Evolutionary conservation across 163 green algal genomes (phyloP).

Genomic region (Chlamydomonas reinhardtii): DNA sequence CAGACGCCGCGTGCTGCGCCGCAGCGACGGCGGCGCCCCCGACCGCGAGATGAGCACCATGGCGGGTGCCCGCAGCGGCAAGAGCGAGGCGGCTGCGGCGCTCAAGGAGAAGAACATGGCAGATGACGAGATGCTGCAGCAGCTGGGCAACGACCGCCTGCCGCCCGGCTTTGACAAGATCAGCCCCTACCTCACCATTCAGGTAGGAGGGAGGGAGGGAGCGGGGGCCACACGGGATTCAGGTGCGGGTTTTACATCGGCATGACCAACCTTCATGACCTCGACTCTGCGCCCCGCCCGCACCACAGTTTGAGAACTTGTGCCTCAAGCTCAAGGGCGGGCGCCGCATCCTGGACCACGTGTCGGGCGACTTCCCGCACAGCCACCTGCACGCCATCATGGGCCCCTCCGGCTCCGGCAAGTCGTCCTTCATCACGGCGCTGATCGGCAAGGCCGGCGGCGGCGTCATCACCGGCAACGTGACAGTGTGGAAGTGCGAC

Average conservation of each 20-base stretch:
- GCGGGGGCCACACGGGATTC: too few relatives aligned
- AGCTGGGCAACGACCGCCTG: constrained; percentile 13
- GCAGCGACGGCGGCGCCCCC: not conserved
- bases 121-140: not conserved
- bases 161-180: constrained; percentile 14
- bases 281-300: not conserved
- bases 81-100: too few relatives aligned
- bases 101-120: not conserved
- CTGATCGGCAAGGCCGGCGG: constrained; percentile 29
- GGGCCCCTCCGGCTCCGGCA: constrained; percentile 76
- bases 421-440: constrained; percentile 32
- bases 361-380: constrained; percentile 54
- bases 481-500: constrained; percentile 1
- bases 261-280: too few relatives aligned
- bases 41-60: not conserved
- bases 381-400: constrained; percentile 77
- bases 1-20: not conserved
- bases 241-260: too few relatives aligned
- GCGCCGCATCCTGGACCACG: constrained; percentile 27
- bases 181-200: constrained; percentile 22
- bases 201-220: not conserved
- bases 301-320: constrained; percentile 14
- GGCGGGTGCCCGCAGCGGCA: not conserved
- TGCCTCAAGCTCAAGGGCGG: not conserved
- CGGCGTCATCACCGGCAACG: constrained; percentile 13